phyloP scores from a whole-genome alignment of 108 stramenopile species.

The Skeletonema tropicum region DNA sequence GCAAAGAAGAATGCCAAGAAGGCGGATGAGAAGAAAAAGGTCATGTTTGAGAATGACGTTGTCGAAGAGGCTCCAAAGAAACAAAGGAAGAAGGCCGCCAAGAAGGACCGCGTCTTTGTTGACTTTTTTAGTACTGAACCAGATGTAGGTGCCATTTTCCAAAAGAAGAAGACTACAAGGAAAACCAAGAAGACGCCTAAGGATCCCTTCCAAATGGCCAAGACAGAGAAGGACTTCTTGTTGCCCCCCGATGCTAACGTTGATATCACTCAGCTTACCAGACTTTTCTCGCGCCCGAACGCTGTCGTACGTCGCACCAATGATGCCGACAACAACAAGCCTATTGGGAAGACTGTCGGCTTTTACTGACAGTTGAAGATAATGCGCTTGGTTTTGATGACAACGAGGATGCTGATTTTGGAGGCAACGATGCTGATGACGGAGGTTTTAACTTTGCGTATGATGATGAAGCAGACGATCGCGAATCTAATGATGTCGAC shows the following conservation, averaged over 20 bases:
- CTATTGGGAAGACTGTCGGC: constrained; percentile 58
- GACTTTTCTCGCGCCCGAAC: constrained; percentile 81
- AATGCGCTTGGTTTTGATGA: constrained; percentile 49
- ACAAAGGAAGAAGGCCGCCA: constrained; percentile 49
- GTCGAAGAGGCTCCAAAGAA: constrained; percentile 42
- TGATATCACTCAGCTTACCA: constrained; percentile 56
- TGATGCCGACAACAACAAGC: constrained; percentile 6
- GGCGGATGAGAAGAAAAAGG: constrained; percentile 28
- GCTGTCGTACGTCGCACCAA: constrained; percentile 40
- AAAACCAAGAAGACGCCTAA: constrained; percentile 43
- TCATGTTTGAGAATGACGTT: constrained; percentile 27
- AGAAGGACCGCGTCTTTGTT: constrained; percentile 51
- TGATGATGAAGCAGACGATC: constrained; percentile 44
- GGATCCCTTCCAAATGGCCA: constrained; percentile 63
- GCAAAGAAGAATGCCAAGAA: constrained; percentile 12
- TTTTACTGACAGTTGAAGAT: constrained; percentile 49
- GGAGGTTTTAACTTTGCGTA: constrained; percentile 59
- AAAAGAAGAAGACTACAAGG: constrained; percentile 47
- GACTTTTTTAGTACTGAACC: constrained; percentile 45
- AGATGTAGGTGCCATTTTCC: constrained; percentile 28
- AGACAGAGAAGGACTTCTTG: constrained; percentile 70
- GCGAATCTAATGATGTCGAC: constrained; percentile 38
- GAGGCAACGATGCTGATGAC: constrained; percentile 20
- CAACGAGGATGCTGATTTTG: constrained; percentile 51
- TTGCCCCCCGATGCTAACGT: constrained; percentile 80